phyloP scores from a whole-genome alignment of 805 yeast genomes.

The Torulaspora maleeae region DNA sequence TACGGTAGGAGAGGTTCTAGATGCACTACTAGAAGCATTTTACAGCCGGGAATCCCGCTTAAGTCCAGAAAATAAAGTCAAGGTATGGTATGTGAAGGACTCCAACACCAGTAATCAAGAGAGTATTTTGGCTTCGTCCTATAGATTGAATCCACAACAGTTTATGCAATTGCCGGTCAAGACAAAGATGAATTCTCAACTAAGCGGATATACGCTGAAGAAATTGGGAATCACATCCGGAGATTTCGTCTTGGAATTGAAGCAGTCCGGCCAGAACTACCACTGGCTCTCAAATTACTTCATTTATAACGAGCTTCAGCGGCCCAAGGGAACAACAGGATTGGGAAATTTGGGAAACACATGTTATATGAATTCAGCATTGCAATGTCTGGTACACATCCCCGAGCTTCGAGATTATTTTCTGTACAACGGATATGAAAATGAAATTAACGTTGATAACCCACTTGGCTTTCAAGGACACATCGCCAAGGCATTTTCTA shows the following conservation, averaged over 20 bases:
- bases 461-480: conserved; percentile 85
- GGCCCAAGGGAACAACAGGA: conserved; percentile 52
- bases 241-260: conserved; percentile 37
- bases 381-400: conserved; percentile 82
- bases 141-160: conserved; percentile 27
- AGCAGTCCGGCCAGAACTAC: conserved; percentile 21
- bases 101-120: conserved; percentile 7
- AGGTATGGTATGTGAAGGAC: conserved; percentile 28
- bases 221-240: conserved; percentile 21
- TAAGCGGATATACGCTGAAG: conserved; percentile 18
- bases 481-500: conserved; percentile 72
- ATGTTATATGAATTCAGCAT: conserved; percentile 91
- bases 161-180: conserved; percentile 29
- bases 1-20: conserved; percentile 29
- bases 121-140: conserved; percentile 12
- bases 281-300: conserved; percentile 39
- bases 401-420: conserved; percentile 81
- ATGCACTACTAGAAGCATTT: conserved; percentile 20
- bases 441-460: conserved; percentile 68
- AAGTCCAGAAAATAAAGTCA: conserved; percentile 14
- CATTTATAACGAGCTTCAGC: conserved; percentile 30
- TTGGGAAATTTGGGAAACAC: conserved; percentile 78
- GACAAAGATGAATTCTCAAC: conserved; percentile 23
- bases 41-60: conserved; percentile 22
- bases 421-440: conserved; percentile 50